A percentile compares a stretch with the other conserved stretches of the same genome.
phyloP scores from a whole-genome alignment of 2,329 filamentous ascomycete species.

The Elsinoe ampelina region DNA sequence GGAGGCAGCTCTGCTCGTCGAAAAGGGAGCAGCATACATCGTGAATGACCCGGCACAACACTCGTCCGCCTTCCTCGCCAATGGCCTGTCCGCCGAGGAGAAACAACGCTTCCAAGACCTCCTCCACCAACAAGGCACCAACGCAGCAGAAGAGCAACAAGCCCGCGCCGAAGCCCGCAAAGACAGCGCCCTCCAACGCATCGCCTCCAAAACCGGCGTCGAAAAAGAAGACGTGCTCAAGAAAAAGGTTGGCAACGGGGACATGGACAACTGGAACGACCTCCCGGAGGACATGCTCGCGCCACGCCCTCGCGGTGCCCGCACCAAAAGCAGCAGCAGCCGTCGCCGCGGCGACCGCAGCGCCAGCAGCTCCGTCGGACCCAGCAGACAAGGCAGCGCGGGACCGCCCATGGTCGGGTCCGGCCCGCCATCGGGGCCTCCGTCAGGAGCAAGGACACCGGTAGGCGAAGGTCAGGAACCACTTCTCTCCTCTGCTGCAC shows the following conservation, averaged over 20 bases:
- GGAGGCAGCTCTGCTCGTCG: slow-evolving; percentile 73
- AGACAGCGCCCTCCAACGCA: slow-evolving; percentile 41
- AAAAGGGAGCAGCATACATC: slow-evolving; percentile 65
- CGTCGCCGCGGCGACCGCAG: slow-evolving; percentile 5
- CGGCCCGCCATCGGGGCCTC: slow-evolving; percentile 1
- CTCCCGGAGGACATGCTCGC: slow-evolving; percentile 18
- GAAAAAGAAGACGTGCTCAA: slow-evolving; percentile 25
- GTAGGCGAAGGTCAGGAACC: slow-evolving; percentile 8
- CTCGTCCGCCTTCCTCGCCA: slow-evolving; percentile 47
- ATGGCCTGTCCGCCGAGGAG: slow-evolving; percentile 44
- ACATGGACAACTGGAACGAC: slow-evolving; percentile 18
- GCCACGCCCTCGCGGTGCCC: background rate
- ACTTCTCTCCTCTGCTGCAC: background rate
- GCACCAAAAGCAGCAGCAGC: slow-evolving; percentile 10
- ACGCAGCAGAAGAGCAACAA: slow-evolving; percentile 38
- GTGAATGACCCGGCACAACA: slow-evolving; percentile 72
- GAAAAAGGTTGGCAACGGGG: slow-evolving; percentile 44
- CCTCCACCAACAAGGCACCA: slow-evolving; percentile 46
- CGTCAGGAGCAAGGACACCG: slow-evolving; percentile 11
- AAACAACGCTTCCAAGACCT: slow-evolving; percentile 52
- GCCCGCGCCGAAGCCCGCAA: slow-evolving; percentile 42
- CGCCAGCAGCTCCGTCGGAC: slow-evolving; percentile 10
- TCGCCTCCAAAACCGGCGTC: slow-evolving; percentile 43
- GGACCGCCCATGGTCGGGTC: background rate
- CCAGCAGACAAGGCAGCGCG: background rate